Evolutionary conservation across 192 early-diverging fungal genomes (phyloP).

Genomic region (Chytriomyces hyalinus): DNA sequence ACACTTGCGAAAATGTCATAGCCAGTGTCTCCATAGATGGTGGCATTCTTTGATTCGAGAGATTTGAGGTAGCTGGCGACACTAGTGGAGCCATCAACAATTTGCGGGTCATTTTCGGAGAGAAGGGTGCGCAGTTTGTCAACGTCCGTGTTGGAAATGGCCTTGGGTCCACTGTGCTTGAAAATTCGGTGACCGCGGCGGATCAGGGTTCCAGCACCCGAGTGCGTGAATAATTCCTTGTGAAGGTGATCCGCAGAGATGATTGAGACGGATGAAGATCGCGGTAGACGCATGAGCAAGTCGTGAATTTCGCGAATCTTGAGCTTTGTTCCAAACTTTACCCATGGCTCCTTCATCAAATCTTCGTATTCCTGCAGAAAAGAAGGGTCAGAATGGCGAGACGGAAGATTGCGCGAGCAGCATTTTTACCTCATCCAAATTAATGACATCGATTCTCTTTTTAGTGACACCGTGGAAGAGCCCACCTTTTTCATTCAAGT

Average conservation of each 20-base stretch:
- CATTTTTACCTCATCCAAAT: constrained; percentile 85
- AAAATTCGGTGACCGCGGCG: constrained; percentile 93
- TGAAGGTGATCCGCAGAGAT: constrained; percentile 98
- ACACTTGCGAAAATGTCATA: constrained; percentile 92
- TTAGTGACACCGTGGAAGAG: constrained; percentile 92
- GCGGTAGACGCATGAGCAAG: constrained; percentile 91
- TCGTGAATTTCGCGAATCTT: constrained; percentile 98
- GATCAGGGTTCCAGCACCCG: constrained; percentile 94
- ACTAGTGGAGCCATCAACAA: constrained; percentile 69
- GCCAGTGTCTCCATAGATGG: constrained; percentile 91
- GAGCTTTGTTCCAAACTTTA: constrained; percentile 95
- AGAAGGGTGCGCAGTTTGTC: constrained; percentile 83
- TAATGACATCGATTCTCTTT: constrained; percentile 96
- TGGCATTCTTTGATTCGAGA: constrained; percentile 67
- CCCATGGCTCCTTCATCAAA: constrained; percentile 94
- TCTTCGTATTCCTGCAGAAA: constrained; percentile 88
- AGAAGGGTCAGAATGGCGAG: neutral
- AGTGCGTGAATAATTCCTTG: constrained; percentile 99
- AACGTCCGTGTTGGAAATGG: constrained; percentile 68
- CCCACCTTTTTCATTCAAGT: constrained; percentile 97
- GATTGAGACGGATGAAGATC: constrained; percentile 98
- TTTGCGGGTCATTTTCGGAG: constrained; percentile 72
- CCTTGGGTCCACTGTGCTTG: constrained; percentile 64
- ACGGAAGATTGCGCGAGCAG: neutral
- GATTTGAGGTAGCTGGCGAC: constrained; percentile 77